Evolutionary conservation across 371 early-diverging fungal genomes (phyloP), one percentile per base, ranked within the genome.

Genomic region (Rhizopus stolonifer): DNA sequence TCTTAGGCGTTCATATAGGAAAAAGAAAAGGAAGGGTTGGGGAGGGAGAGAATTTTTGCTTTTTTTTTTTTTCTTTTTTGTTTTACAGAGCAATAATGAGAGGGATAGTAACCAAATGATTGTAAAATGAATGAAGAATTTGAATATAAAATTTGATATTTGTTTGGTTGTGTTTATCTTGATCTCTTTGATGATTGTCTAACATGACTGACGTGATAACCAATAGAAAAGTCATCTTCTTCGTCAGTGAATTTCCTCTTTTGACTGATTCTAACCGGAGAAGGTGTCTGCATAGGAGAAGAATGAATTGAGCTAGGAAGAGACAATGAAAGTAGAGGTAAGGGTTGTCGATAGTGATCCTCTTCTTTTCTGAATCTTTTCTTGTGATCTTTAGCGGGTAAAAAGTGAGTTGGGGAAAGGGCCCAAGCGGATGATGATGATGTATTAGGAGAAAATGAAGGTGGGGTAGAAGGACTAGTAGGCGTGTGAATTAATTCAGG

Each of bases 211-310:
- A 60, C 54, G 31, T 60, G 45, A 18, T 46, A 58, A 19, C 46
- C 50, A 34, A 42, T 46, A 36, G 42, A 3, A 32, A 15, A 43
- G 15, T 48, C 13, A 13, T 19, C 21, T 5, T 48, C 29, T 0
- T 40, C 40, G 5, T 44, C 32, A 14, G 43, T 40, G 4, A 26
- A 40, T 25, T 58, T 58, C 23, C 58, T 52, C 33, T 58, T 58
- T 51, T 43, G 53, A 50, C 58, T 62, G 44, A 50, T 57, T 32
- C 68, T 56, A 33, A 70, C 52, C 38, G 74, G 74, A 24, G 74
- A 74, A 44, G 75, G 75, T 21, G 75, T 75, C 36, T 71, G 72
- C 59, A 69, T 62, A 31, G 75, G 75, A 17, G 75, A 71, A 6
- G 75, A 75, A 24, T 58, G 54, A 36, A 46, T 71, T 6, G 75